phyloP scores from a whole-genome alignment of 2,329 filamentous ascomycete species.

The Ophiocordyceps polyrhachis-furcata region DNA sequence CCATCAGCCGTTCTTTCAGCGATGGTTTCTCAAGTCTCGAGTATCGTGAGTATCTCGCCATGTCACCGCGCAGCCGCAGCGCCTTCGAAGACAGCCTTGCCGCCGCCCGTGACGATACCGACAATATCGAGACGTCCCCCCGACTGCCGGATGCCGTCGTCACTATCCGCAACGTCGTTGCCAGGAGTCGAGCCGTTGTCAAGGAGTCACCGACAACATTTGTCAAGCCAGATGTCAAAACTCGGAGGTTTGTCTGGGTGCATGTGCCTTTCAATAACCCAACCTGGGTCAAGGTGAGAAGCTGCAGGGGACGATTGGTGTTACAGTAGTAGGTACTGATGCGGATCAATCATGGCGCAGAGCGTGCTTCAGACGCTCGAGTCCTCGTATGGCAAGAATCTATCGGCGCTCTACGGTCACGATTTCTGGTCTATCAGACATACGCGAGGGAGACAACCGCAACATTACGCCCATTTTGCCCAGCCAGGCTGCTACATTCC shows the following conservation, averaged over 20 bases:
- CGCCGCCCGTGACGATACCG: conserved; percentile 8
- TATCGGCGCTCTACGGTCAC: conserved; percentile 21
- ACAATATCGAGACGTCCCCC: conserved; percentile 12
- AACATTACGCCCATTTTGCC: conserved; percentile 29
- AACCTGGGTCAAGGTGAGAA: conserved; percentile 33
- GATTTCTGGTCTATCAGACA: conserved; percentile 31
- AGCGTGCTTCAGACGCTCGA: conserved; percentile 27
- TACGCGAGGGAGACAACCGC: conserved; percentile 26
- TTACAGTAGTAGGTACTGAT: neutral
- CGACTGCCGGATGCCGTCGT: conserved; percentile 15
- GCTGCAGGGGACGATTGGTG: no score
- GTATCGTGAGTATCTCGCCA: conserved; percentile 17
- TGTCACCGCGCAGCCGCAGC: conserved; percentile 16
- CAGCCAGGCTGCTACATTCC: conserved; percentile 29
- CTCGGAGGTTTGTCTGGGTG: conserved; percentile 37
- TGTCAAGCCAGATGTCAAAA: conserved; percentile 13
- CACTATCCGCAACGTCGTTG: conserved; percentile 9
- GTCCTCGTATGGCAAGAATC: conserved; percentile 16
- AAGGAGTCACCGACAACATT: conserved; percentile 13
- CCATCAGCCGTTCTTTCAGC: conserved; percentile 16
- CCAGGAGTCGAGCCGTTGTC: conserved; percentile 5
- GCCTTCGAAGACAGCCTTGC: conserved; percentile 5
- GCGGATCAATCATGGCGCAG: conserved; percentile 4
- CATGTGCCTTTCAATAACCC: conserved; percentile 39
- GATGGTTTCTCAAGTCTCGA: conserved; percentile 12